Conservation (phyloP, 306 rosid genomes). For the Cyclanthera cordifolia region DNA sequence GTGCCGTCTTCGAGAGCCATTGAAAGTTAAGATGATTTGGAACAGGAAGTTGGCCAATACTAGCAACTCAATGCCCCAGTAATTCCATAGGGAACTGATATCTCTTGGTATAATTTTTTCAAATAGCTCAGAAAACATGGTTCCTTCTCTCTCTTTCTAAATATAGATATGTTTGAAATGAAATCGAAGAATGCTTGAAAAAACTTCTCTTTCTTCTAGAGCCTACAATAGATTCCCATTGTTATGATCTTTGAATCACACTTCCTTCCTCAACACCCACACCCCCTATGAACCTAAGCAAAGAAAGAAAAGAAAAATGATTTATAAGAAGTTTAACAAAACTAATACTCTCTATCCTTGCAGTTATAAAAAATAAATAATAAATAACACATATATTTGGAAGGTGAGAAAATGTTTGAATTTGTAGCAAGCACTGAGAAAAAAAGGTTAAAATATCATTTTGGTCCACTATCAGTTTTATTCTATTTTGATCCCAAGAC, state of each 20-base stretch:
- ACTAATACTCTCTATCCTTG: no score
- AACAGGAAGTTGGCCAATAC: constrained; percentile 32
- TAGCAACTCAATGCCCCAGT: constrained; percentile 42
- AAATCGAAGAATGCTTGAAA: background rate
- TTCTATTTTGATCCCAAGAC: no score
- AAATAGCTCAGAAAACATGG: constrained; percentile 21
- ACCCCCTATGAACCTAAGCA: no score
- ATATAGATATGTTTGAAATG: background rate
- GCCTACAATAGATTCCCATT: background rate
- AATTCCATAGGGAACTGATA: constrained; percentile 30
- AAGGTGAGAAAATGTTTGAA: background rate
- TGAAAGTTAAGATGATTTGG: constrained; percentile 39
- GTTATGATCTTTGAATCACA: background rate
- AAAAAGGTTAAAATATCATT: no score
- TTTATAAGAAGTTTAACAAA: background rate
- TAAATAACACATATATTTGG: background rate
- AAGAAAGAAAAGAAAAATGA: background rate
- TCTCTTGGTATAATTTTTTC: constrained; percentile 25
- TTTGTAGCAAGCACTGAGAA: no score
- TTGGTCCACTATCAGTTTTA: no score
- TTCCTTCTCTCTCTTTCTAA: background rate
- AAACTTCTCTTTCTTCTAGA: no score
- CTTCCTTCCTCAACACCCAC: background rate
- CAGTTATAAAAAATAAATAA: background rate
- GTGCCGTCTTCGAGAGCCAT: constrained; percentile 46